Base-by-base conservation (phyloP, 208 protist species). In the Leptomonas pyrrhocoris region DNA sequence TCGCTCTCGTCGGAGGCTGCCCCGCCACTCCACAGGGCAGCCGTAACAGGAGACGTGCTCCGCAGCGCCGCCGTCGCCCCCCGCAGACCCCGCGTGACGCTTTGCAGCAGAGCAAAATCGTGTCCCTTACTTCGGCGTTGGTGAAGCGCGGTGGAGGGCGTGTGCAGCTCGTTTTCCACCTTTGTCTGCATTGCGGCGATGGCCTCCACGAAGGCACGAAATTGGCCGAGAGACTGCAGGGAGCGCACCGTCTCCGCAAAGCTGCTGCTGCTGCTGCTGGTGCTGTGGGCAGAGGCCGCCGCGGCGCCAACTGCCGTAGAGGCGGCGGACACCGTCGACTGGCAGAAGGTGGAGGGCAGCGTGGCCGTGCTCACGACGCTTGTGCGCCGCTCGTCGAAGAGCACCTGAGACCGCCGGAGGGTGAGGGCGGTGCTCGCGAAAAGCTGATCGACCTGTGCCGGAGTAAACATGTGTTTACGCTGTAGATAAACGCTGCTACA, bases 381-480 rank as follows among this genome's bases (percentile, higher is more conserved):
- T 56, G 12, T 30, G 25, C 79, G 74, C 2, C 80, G 79, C 64
- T 91, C 86, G 23, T 84, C 77, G 16, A 88, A 63, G 8, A 91
- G 68, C 40, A 86, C 66, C 42, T 68, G 83, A 0, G 86, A 88
- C 6, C 86, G 86, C 70, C 82, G 76, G n/a, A 87, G 43, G 1
- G 65, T 42, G 23, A 56, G 56, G 13, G 73, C 31, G 1, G 83
- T 83, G 54, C 78, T 72, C 31, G 65, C 56, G 51, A 88, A 86
- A n/a, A 91, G 80, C n/a, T 70, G 72, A 34, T 88, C 80, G 4
- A 91, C 86, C 8, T 91, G 71, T 25, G 61, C 51, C 0, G 61
- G 21, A 34, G 51, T 79, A 56, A 91, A 91, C 86, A 91, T 91
- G 15, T 18, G 23, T 38, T 7, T 18, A 25, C 13, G 53, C 11